phyloP scores from a whole-genome alignment of 116 monocot species.

The Papilionanthe hybrid region DNA sequence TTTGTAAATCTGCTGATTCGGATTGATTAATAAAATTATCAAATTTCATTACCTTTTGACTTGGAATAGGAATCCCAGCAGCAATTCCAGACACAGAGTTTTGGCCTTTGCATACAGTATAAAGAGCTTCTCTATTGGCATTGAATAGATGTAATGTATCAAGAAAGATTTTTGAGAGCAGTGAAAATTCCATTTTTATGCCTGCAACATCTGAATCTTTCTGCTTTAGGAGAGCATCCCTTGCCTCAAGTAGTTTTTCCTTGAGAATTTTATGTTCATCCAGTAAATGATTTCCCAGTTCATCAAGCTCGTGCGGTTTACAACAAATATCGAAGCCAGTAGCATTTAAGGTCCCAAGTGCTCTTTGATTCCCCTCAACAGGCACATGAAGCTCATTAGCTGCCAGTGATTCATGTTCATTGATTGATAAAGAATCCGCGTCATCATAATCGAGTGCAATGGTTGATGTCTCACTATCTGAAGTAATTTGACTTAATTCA shows the following conservation, averaged over 20 bases:
- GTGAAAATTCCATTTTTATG: not conserved
- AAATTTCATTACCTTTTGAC: constrained; percentile 1
- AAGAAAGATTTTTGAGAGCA: constrained; percentile 4
- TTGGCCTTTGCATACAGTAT: not conserved
- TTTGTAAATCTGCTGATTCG: not conserved
- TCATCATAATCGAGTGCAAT: constrained; percentile 12
- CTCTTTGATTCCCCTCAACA: not conserved
- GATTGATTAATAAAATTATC: constrained; percentile 4
- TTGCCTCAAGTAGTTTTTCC: constrained; percentile 5
- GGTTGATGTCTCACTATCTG: constrained; percentile 13
- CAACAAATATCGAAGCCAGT: not conserved
- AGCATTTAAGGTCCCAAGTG: not conserved
- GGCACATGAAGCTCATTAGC: no score
- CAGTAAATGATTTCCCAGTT: constrained; percentile 1
- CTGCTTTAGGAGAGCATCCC: constrained; percentile 8
- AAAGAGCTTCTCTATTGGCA: constrained; percentile 9
- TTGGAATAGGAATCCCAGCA: constrained; percentile 4
- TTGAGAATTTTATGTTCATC: constrained; percentile 8
- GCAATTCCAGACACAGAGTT: constrained; percentile 5
- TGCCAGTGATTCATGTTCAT: not conserved
- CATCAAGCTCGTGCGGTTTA: constrained; percentile 5
- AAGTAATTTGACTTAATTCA: constrained; percentile 7
- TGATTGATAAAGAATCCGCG: not conserved
- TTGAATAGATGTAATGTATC: constrained; percentile 12
- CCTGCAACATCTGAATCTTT: constrained; percentile 7